Conservation (phyloP, 2,329 filamentous ascomycete genomes). For the Aspergillus quadricinctus region DNA sequence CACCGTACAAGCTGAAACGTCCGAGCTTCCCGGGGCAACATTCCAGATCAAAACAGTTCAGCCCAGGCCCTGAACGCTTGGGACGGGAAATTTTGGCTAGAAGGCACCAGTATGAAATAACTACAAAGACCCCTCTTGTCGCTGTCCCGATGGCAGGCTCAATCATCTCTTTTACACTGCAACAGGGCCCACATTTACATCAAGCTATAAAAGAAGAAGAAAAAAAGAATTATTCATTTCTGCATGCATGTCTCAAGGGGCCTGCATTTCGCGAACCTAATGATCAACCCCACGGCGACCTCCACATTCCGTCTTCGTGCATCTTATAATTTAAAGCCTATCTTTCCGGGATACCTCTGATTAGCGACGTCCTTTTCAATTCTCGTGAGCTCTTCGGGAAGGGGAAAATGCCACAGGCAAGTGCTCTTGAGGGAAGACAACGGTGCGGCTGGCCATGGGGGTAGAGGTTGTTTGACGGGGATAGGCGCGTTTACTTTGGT, state of each 20-base stretch:
- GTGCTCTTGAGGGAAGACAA: conserved; percentile 7
- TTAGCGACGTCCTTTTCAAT: conserved; percentile 33
- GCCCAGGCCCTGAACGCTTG: conserved; percentile 53
- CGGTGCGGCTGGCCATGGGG: conserved; percentile 17
- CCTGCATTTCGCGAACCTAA: conserved; percentile 10
- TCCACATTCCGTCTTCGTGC: conserved; percentile 23
- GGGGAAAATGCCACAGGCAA: conserved; percentile 11
- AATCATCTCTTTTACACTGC: neutral
- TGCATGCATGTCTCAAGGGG: conserved; percentile 16
- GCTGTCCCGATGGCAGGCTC: neutral
- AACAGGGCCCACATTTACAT: neutral
- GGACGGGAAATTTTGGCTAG: neutral
- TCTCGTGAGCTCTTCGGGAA: neutral
- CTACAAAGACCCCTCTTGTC: neutral
- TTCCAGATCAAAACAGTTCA: conserved; percentile 91
- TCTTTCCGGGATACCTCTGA: conserved; percentile 34
- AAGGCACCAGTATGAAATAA: neutral
- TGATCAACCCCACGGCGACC: conserved; percentile 7
- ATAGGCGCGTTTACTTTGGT: conserved; percentile 67
- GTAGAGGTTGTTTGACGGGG: conserved; percentile 18
- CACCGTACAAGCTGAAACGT: conserved; percentile 85
- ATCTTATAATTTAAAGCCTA: conserved; percentile 41
- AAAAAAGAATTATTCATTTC: conserved; percentile 9
- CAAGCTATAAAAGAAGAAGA: neutral
- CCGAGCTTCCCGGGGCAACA: conserved; percentile 78